Conservation (phyloP, 2,329 filamentous ascomycete species). For the Nannizziopsis arthrosporioides region DNA sequence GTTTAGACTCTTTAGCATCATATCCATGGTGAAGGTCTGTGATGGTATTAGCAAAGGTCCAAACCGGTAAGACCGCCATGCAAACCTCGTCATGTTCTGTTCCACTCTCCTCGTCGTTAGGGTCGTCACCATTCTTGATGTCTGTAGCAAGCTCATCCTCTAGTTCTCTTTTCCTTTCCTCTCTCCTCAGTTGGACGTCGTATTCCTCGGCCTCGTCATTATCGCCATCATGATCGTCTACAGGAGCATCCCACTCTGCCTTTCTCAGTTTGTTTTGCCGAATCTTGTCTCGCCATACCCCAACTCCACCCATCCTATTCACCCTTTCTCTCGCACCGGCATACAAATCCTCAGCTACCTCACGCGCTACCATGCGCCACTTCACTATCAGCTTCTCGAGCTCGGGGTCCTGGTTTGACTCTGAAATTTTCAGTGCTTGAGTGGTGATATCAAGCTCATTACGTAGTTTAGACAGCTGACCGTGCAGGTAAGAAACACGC, state of each 20-base stretch:
- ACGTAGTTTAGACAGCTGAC: slow-evolving; percentile 24
- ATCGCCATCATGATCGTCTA: slow-evolving; percentile 23
- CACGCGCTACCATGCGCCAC: slow-evolving; percentile 50
- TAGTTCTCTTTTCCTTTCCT: slow-evolving; percentile 31
- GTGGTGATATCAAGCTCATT: slow-evolving; percentile 39
- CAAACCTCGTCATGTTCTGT: slow-evolving; percentile 29
- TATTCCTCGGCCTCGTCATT: slow-evolving; percentile 28
- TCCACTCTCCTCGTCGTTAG: slow-evolving; percentile 22
- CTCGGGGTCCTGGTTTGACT: slow-evolving; percentile 40
- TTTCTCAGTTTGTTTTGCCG: slow-evolving; percentile 36
- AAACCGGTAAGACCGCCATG: slow-evolving; percentile 24
- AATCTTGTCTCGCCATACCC: slow-evolving; percentile 42
- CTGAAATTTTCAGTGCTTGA: slow-evolving; percentile 44
- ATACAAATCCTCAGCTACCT: slow-evolving; percentile 58
- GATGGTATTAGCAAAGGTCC: neutral
- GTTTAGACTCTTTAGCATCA: slow-evolving; percentile 56
- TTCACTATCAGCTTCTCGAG: slow-evolving; percentile 45
- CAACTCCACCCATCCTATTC: slow-evolving; percentile 51
- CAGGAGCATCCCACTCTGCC: slow-evolving; percentile 28
- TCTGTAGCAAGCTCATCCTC: slow-evolving; percentile 25
- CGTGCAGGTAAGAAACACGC: slow-evolving; percentile 25
- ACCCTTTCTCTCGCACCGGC: slow-evolving; percentile 48
- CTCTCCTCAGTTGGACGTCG: slow-evolving; percentile 30
- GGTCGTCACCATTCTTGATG: slow-evolving; percentile 22
- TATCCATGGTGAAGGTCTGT: slow-evolving; percentile 56